Base-by-base conservation (phyloP, 345 rosid genomes). In the Psidium guajava region DNA sequence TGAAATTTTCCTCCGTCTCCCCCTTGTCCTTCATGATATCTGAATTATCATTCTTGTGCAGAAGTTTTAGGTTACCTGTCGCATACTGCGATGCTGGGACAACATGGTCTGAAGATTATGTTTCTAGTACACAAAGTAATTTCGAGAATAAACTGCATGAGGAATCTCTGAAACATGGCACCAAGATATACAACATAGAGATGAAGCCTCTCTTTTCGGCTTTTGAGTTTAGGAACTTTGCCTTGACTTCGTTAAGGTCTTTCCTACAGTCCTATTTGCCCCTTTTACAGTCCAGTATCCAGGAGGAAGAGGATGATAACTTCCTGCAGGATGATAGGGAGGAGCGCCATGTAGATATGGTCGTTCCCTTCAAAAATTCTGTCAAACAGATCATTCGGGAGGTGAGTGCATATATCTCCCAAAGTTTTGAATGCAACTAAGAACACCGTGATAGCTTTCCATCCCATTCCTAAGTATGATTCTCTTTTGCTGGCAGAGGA, bases 31-130 rank as follows among this genome's bases (percentile, higher is more conserved):
- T 28, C 57, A 22, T 16, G 28, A 36, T 54, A 21, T 56, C 54
- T 91, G 87, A 88, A 74, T 51, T 73, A 57, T 36, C 59, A 87
- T 47, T 74, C 53, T 87, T 83, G 36, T 85, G 83, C 94, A 93
- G 98, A 50, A 84, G 83, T 86, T 91, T 91, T 77, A 91, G 91
- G 91, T 85, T 89, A 55, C 90, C 92, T 27, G 93, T 98, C 85
- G 96, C 99, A 16, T 90, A 96, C 88, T 95, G 99, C 88, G 99
- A 98, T 91, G 96, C 94, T 11, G 97, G 94, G 81, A 95, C 95
- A 50, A 93, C 86, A 83, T 82, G 92, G 56, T 86, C 93, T 53
- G 95, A 92, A 81, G 94, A 93, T 84, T 88, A 90, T 87, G 83
- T 93, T 88, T 85, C 95, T 27, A 87, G 86, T 87, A 84, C 90